Evolutionary conservation across 23 red algal species (phyloP).

Genomic region (Pyropia haitanensis): DNA sequence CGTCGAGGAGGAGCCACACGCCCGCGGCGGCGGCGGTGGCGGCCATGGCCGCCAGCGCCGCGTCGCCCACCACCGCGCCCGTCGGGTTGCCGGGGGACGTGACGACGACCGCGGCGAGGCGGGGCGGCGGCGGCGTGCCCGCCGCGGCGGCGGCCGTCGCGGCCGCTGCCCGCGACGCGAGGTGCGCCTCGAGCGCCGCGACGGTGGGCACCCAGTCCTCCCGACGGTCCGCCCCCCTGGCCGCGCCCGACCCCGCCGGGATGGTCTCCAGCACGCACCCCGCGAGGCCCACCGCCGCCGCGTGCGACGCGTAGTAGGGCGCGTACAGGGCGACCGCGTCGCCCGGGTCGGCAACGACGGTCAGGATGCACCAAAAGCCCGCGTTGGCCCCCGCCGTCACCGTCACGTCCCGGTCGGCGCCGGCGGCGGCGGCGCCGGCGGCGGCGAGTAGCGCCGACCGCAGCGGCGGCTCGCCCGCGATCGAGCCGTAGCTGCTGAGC

Average conservation of each 20-base stretch:
- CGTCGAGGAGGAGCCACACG: constrained; percentile 65
- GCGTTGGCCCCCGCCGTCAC: too few relatives aligned
- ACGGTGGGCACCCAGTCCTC: constrained; percentile 21
- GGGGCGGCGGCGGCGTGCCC: neutral
- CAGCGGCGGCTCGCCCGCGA: too few relatives aligned
- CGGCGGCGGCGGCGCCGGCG: too few relatives aligned
- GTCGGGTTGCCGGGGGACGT: constrained; percentile 52
- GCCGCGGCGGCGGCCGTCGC: neutral
- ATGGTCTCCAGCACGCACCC: neutral
- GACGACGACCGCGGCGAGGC: constrained; percentile 35
- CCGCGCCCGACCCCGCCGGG: neutral
- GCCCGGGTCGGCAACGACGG: constrained; percentile 14
- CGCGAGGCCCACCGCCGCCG: constrained; percentile 10
- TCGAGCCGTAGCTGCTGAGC: too few relatives aligned
- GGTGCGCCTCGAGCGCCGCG: constrained; percentile 3
- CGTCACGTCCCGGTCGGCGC: too few relatives aligned
- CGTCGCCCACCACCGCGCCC: constrained; percentile 16
- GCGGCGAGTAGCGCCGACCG: too few relatives aligned
- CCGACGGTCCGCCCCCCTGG: neutral
- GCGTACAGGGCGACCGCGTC: constrained; percentile 57
- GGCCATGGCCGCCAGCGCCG: constrained; percentile 13
- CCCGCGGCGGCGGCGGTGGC: constrained; percentile 21
- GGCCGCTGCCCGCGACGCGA: neutral
- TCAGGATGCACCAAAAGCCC: constrained; percentile 19
- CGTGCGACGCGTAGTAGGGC: constrained; percentile 80